These are phyloP conservation scores for Irpex sp. DNA, from an alignment of 1,284 basidiomycete species.

Conservation along the genomic window DNA sequence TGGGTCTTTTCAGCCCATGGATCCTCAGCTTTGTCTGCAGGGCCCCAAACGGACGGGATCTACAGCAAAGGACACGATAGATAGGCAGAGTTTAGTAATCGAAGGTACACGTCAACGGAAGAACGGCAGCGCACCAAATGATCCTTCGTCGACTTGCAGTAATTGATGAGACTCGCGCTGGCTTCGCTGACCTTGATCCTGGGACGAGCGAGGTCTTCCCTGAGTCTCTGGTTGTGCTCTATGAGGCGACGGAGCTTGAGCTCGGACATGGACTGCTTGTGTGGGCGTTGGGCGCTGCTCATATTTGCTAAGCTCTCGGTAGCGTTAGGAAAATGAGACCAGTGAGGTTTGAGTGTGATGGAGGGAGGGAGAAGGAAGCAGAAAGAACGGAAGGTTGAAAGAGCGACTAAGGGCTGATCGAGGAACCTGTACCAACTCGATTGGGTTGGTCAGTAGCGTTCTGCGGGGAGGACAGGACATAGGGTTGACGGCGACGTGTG, in stretches of 20 bases:
- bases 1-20: conserved; percentile 75
- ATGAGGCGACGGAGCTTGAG: conserved; percentile 77
- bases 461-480: neutral
- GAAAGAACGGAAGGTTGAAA: conserved; percentile 3
- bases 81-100: conserved; percentile 7
- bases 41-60: conserved; percentile 95
- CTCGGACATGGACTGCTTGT: conserved; percentile 74
- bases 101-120: neutral
- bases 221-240: conserved; percentile 76
- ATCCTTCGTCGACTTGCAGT: conserved; percentile 72
- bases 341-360: neutral
- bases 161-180: conserved; percentile 69
- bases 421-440: neutral
- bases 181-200: conserved; percentile 77
- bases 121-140: conserved; percentile 52
- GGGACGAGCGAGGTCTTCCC: conserved; percentile 74
- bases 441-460: neutral
- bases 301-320: conserved; percentile 17
- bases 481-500: neutral
- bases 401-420: conserved; percentile 4
- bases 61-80: conserved; percentile 23
- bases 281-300: conserved; percentile 25
- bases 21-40: conserved; percentile 82
- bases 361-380: neutral
- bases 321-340: neutral